A percentile compares a stretch with the other conserved stretches of the same genome.
phyloP scores from a whole-genome alignment of 2,329 filamentous ascomycete species.

The Drechslera avenae region DNA sequence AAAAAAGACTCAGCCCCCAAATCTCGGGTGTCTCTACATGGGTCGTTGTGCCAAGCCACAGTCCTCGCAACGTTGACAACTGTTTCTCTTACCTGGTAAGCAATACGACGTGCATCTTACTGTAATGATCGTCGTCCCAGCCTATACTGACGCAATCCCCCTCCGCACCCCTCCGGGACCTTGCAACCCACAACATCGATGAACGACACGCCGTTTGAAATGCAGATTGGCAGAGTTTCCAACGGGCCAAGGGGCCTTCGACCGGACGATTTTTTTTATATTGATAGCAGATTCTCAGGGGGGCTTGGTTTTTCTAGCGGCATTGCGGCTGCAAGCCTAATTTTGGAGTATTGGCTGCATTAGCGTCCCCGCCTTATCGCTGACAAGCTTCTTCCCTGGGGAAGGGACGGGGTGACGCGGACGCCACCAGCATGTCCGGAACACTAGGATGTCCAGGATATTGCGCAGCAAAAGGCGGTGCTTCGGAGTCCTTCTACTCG shows the following conservation, averaged over 20 bases:
- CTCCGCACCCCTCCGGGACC: not conserved
- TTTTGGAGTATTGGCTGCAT: slow-evolving; percentile 5
- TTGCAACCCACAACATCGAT: slow-evolving; percentile 5
- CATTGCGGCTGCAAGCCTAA: not conserved
- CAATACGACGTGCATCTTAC: not conserved
- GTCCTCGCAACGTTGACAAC: too few species aligned
- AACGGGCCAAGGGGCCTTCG: not conserved
- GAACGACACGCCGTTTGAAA: slow-evolving; percentile 14
- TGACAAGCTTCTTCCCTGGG: slow-evolving; percentile 4
- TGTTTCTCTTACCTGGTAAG: too few species aligned
- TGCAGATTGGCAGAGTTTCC: not conserved
- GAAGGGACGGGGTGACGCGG: not conserved
- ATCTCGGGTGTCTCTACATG: too few species aligned
- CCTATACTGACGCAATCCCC: too few species aligned
- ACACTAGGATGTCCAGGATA: not conserved
- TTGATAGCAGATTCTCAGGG: not conserved
- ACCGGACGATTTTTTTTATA: not conserved
- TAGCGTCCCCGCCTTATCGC: slow-evolving; percentile 5
- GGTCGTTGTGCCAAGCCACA: too few species aligned
- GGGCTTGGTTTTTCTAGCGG: not conserved
- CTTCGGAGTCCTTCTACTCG: slow-evolving; percentile 1
- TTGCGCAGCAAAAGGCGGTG: too few species aligned
- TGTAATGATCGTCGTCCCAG: not conserved
- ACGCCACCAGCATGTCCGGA: not conserved
- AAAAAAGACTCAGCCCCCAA: too few species aligned